Base-by-base conservation (phyloP, 208 protist genomes). In the Strigomonas galati region DNA sequence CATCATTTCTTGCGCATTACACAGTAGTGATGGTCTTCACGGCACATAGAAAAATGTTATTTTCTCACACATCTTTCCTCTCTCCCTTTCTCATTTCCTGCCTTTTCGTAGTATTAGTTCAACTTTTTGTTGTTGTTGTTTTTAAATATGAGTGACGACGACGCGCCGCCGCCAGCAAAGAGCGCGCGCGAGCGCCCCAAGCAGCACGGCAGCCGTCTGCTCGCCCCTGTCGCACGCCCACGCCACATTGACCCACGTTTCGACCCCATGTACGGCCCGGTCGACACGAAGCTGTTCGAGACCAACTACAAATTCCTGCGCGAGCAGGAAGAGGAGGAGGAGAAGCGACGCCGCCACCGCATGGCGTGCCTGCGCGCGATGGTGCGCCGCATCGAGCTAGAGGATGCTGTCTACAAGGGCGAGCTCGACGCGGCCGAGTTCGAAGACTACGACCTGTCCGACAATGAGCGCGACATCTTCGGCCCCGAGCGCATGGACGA, bases 371-470 rank as follows among this genome's bases (percentile, higher is more conserved):
- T 95, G 7, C 76, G 82, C 60, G 85, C 74, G 53, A 67, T 91
- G 23, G 31, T 89, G 23, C 82, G 84, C 28, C 90, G 90, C 37
- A 62, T 76, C 59, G 81, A 88, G 73, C 68, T 89, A 40, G 86
- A 95, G 71, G 67, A 81, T 19, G 78, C 77, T 4, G 15, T 49
- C 27, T 35, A 66, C 46, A 35, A 66, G 24, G 31, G 27, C 21
- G 48, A 66, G 48, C 10, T 53, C 9, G 28, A 7, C n/a, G 87
- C 79, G 9, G 84, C 79, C 37, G 81, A 91, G 62, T 53, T 88
- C 9, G 84, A 84, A 5, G 85, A 94, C 69, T 91, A 92, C 73
- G 85, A 94, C 66, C 60, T 91, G 19, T 89, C 85, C n/a, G 84
- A 92, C 26, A 74, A 75, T 35, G 86, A 95, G 71, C 72, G 79